A percentile compares a stretch with the other conserved stretches of the same genome.
phyloP scores from a whole-genome alignment of 768 basidiomycete species.

The Lactarius sanguifluus region DNA sequence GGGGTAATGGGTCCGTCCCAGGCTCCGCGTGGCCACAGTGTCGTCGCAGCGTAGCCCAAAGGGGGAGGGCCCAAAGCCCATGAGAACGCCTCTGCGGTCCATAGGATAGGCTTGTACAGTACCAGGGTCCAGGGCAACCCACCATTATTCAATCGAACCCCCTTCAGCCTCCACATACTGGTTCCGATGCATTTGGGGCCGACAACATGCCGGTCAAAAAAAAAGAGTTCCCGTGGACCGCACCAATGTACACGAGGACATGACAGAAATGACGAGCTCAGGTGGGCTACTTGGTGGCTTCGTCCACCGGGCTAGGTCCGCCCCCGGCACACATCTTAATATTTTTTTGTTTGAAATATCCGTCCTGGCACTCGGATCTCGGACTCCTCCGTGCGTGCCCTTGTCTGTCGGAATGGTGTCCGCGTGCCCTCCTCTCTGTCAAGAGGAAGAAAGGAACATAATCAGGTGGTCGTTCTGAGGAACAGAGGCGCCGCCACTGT shows the following conservation, averaged over 20 bases:
- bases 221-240: neutral
- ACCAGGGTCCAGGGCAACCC: neutral
- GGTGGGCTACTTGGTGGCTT: conserved; percentile 11
- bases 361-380: neutral
- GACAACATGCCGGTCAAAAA: neutral
- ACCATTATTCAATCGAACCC: neutral
- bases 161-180: neutral
- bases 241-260: neutral
- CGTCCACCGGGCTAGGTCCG: neutral
- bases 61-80: neutral
- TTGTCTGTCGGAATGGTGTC: neutral
- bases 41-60: neutral
- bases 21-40: neutral
- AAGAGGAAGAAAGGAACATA: neutral
- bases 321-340: neutral
- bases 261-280: neutral
- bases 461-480: neutral
- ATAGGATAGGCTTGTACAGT: neutral
- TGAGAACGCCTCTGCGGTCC: neutral
- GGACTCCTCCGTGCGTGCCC: neutral
- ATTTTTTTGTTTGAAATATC: no score
- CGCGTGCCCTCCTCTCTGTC: neutral
- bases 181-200: neutral
- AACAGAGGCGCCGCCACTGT: neutral
- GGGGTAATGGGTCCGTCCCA: neutral